Evolutionary conservation across 768 basidiomycete species (phyloP), one percentile per base, ranked within the genome.

Genomic region (Hydnomerulius pinastri): DNA sequence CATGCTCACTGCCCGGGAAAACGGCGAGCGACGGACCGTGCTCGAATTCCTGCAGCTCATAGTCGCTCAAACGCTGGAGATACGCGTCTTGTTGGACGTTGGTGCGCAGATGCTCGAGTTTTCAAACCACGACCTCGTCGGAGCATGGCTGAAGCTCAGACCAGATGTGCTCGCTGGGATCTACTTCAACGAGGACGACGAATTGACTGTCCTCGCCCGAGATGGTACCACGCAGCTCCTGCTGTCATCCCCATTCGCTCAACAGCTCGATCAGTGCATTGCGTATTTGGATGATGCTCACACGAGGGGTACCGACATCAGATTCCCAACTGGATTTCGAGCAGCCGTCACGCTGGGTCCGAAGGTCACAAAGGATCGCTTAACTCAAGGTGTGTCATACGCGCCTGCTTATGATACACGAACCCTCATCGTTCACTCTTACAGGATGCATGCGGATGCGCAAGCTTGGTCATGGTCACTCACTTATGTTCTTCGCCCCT

Each of bases 31-130:
- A n/a, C 54, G 46, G 15, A 53, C 44, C 5, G 48, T 66, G 0
- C 6, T 9, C 0, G 18, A 57, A 12, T 46, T 69, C 50, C 52
- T 78, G 17, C 13, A 56, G 1, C 48, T 64, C 17, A 15, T 82
- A 4, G 66, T 69, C 10, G n/a, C 48, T 1, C 70, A 77, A 53
- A 46, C 46, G 1, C 74, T 72, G 4, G 59, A 66, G n/a, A 67
- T 81, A 23, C 69, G 68, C 20, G 78, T 82, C 6, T 60, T 82
- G 17, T 61, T 82, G 15, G 80, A 82, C 37, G 79, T 82, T 11
- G 81, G 80, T 3, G 80, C 80, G 0, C 80, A 82, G 52, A 77
- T 83, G 64, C 63, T 82, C 8, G 80, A 82, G 37, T 63, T 79
- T 48, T 60, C 68, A 20, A 82, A 80, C 51, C 28, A 56, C 2